Conservation (phyloP, 2,329 filamentous ascomycete genomes). For the Scorias spongiosa region DNA sequence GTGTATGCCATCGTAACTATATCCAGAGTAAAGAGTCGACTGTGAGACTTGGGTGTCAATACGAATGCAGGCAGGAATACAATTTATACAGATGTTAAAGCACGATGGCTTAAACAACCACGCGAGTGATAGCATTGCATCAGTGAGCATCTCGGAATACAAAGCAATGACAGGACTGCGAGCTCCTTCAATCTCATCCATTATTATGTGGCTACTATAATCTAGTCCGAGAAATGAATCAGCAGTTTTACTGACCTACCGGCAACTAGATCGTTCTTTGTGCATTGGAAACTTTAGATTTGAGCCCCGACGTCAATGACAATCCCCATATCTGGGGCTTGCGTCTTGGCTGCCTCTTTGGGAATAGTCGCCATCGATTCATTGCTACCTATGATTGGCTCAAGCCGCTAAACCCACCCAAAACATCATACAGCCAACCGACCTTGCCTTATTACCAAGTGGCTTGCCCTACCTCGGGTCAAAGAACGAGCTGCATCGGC, state of each 20-base stretch:
- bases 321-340: not conserved
- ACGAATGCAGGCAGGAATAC: too few relatives aligned
- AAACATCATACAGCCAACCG: not conserved
- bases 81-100: too few relatives aligned
- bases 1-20: too few relatives aligned
- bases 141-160: too few relatives aligned
- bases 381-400: not conserved
- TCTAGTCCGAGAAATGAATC: not conserved
- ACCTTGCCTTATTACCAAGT: not conserved
- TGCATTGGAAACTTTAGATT: not conserved
- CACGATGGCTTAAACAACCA: too few relatives aligned
- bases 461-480: too few relatives aligned
- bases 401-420: not conserved
- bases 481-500: too few relatives aligned
- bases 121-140: too few relatives aligned
- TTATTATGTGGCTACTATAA: not conserved
- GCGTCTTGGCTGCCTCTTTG: conserved; percentile 4
- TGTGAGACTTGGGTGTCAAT: too few relatives aligned
- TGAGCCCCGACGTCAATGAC: not conserved
- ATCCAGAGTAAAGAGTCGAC: too few relatives aligned
- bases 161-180: too few relatives aligned
- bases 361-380: conserved; percentile 1
- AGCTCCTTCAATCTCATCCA: too few relatives aligned
- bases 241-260: not conserved
- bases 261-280: not conserved